Percentiles rank a stretch among this genome's conserved stretches.
Evolutionary conservation across 2,329 filamentous ascomycete genomes (phyloP).

Genomic region (Coleophoma eucalyptorum): DNA sequence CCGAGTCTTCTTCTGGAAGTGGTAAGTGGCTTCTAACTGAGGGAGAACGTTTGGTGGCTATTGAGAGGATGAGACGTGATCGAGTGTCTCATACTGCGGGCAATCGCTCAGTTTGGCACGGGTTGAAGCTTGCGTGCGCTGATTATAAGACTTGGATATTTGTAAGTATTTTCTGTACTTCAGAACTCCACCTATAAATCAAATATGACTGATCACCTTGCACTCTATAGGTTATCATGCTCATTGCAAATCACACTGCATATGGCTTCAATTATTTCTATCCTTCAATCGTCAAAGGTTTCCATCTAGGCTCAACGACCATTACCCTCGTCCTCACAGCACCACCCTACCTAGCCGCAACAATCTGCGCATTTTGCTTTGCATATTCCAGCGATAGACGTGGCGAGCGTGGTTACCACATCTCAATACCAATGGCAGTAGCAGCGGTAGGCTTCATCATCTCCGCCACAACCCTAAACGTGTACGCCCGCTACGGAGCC

Average conservation of each 20-base stretch:
- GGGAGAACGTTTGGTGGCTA: conserved; percentile 1
- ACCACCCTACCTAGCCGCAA: not conserved
- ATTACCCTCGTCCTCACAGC: conserved; percentile 7
- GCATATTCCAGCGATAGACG: conserved; percentile 11
- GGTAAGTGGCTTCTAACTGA: not conserved
- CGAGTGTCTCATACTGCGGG: not conserved
- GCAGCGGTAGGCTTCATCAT: conserved; percentile 11
- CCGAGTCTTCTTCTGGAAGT: conserved; percentile 14
- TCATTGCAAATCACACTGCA: conserved; percentile 14
- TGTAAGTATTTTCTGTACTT: not conserved
- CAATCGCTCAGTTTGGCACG: not conserved
- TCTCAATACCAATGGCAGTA: conserved; percentile 7
- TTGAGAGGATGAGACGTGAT: not conserved
- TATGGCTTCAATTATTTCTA: conserved; percentile 33
- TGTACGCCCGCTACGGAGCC: conserved; percentile 19
- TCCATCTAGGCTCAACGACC: conserved; percentile 10
- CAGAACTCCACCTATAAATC: not conserved
- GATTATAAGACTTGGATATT: conserved; percentile 5
- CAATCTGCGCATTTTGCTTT: conserved; percentile 3
- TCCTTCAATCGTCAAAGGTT: conserved; percentile 18
- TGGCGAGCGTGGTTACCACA: conserved; percentile 13
- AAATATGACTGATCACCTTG: not conserved
- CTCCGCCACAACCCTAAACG: not conserved
- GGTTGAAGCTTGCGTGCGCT: not conserved
- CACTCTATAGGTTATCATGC: not conserved